phyloP scores from a whole-genome alignment of 2,329 filamentous ascomycete species.

The Penicillium hordei region DNA sequence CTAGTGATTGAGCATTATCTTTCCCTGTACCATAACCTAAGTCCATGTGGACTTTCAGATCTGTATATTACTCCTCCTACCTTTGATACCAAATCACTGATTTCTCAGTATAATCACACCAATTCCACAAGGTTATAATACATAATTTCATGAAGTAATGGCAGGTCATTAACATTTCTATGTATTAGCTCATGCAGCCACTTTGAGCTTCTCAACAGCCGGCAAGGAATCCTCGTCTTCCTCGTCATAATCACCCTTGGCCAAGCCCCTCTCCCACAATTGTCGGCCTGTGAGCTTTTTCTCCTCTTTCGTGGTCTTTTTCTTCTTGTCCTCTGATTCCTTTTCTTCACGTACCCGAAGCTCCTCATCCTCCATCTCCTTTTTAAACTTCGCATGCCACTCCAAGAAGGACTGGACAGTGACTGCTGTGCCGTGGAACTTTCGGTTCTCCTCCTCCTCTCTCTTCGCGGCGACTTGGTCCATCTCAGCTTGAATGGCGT shows the following conservation, averaged over 20 bases:
- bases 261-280: slow-evolving; percentile 75
- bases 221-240: slow-evolving; percentile 63
- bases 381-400: slow-evolving; percentile 76
- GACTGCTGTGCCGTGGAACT: slow-evolving; percentile 89
- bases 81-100: neutral
- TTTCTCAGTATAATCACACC: neutral
- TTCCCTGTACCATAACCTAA: neutral
- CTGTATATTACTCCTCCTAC: slow-evolving; percentile 6
- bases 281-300: slow-evolving; percentile 70
- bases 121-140: slow-evolving; percentile 6
- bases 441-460: slow-evolving; percentile 91
- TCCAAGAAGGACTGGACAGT: slow-evolving; percentile 80
- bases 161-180: slow-evolving; percentile 16
- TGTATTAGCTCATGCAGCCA: slow-evolving; percentile 53
- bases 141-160: slow-evolving; percentile 14
- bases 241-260: slow-evolving; percentile 65
- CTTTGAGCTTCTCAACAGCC: slow-evolving; percentile 68
- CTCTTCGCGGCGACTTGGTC: slow-evolving; percentile 57
- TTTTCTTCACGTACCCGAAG: slow-evolving; percentile 66
- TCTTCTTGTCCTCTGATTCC: slow-evolving; percentile 76
- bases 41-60: neutral
- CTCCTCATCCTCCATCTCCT: slow-evolving; percentile 76
- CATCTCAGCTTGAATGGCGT: slow-evolving; percentile 56
- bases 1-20: neutral
- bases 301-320: slow-evolving; percentile 66